These are phyloP conservation scores for Candida pseudofarinosa DNA, from an alignment of 805 yeast species.

Conservation along the genomic window DNA sequence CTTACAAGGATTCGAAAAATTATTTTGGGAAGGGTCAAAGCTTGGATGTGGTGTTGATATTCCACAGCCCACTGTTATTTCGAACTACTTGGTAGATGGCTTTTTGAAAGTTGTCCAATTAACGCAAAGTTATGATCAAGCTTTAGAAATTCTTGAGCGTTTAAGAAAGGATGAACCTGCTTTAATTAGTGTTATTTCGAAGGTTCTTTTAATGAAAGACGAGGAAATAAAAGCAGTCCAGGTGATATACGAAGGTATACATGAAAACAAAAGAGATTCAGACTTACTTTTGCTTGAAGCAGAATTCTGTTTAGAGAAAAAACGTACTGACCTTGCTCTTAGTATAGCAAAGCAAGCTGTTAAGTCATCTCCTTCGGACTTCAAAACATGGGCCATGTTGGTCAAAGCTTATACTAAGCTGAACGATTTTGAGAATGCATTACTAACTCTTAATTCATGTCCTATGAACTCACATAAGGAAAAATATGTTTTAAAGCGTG, in stretches of 20 bases:
- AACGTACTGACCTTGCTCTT: conserved; percentile 52
- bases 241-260: conserved; percentile 48
- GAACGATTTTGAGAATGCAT: conserved; percentile 67
- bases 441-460: conserved; percentile 70
- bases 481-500: conserved; percentile 56
- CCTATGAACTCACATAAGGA: conserved; percentile 79
- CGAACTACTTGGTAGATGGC: conserved; percentile 73
- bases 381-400: conserved; percentile 67
- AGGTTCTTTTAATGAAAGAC: conserved; percentile 48
- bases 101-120: conserved; percentile 60
- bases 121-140: conserved; percentile 62
- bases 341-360: conserved; percentile 61
- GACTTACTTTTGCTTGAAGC: conserved; percentile 54
- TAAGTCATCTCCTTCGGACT: conserved; percentile 69
- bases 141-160: conserved; percentile 53
- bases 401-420: conserved; percentile 60
- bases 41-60: conserved; percentile 64
- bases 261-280: conserved; percentile 49
- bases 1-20: conserved; percentile 58
- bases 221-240: conserved; percentile 59
- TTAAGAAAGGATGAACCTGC: conserved; percentile 50
- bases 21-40: conserved; percentile 63
- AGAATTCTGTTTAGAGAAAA: conserved; percentile 51
- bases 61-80: conserved; percentile 60
- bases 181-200: conserved; percentile 56